Percentiles rank a stretch among this genome's conserved stretches.
Conservation (phyloP, 2,329 filamentous ascomycete genomes). For the Pyrenophora seminiperda region DNA sequence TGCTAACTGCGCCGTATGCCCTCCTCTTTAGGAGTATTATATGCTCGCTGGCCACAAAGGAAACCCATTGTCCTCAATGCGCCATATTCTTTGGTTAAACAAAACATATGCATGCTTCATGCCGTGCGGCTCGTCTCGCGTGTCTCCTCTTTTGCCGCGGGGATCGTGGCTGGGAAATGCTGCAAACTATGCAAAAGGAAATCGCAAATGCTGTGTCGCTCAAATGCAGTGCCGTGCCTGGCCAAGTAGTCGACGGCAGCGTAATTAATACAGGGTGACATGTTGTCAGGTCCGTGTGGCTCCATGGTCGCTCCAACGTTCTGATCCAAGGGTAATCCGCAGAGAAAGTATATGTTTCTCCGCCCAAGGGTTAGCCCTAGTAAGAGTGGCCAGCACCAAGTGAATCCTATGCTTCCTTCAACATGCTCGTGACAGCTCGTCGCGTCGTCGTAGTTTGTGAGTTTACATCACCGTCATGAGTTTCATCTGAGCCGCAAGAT, state of each 20-base stretch:
- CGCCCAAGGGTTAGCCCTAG: constrained; percentile 25
- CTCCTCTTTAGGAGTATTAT: constrained; percentile 26
- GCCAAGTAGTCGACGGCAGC: constrained; percentile 27
- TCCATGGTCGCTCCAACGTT: constrained; percentile 38
- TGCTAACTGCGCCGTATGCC: constrained; percentile 22
- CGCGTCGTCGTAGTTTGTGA: constrained; percentile 26
- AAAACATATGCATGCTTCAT: constrained; percentile 16
- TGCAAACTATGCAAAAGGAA: constrained; percentile 33
- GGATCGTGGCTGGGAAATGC: constrained; percentile 26
- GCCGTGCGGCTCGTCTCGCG: constrained; percentile 13
- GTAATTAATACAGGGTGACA: constrained; percentile 41
- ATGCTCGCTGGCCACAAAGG: constrained; percentile 17
- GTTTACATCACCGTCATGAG: constrained; percentile 50
- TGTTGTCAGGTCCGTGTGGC: constrained; percentile 23
- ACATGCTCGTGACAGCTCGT: constrained; percentile 13
- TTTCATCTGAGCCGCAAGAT: constrained; percentile 46
- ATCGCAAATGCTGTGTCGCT: constrained; percentile 38
- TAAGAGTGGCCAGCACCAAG: constrained; percentile 23
- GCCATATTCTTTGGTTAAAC: constrained; percentile 20
- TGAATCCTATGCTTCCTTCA: constrained; percentile 4
- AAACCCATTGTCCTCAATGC: constrained; percentile 14
- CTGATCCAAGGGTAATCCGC: constrained; percentile 39
- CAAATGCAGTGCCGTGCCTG: constrained; percentile 39
- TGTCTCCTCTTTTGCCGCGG: constrained; percentile 22
- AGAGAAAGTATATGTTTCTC: constrained; percentile 35